Evolutionary conservation across 768 basidiomycete genomes (phyloP).

Genomic region (Xerocomus spinulosus): DNA sequence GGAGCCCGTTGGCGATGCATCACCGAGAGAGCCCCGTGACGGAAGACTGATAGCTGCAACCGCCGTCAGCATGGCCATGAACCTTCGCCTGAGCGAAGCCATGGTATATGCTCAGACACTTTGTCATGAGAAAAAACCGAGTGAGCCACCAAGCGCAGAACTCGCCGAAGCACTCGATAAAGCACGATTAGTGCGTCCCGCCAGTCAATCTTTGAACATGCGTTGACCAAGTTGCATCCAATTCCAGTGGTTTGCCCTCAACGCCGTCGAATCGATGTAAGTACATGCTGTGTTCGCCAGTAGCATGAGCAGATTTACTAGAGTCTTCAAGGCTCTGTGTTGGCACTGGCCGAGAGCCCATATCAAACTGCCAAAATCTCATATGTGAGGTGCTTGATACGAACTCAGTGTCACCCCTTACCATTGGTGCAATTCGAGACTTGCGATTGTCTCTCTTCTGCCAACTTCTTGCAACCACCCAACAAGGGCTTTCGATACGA

Average conservation of each 20-base stretch:
- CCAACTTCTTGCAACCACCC: conserved; percentile 33
- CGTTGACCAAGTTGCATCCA: conserved; percentile 14
- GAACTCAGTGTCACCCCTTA: conserved; percentile 21
- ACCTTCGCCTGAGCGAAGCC: conserved; percentile 37
- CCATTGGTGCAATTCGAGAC: conserved; percentile 26
- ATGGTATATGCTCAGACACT: conserved; percentile 31
- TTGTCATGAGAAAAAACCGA: conserved; percentile 26
- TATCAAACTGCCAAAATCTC: conserved; percentile 32
- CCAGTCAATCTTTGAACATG: conserved; percentile 4
- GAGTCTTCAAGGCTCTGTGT: conserved; percentile 33
- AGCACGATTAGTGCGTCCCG: conserved; percentile 35
- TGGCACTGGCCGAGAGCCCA: conserved; percentile 39
- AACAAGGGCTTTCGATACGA: conserved; percentile 30
- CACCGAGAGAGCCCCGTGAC: conserved; percentile 33
- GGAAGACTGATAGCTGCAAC: conserved; percentile 37
- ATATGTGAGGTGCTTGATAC: conserved; percentile 31
- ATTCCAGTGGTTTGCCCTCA: conserved; percentile 39
- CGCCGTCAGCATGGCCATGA: conserved; percentile 46
- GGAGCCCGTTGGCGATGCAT: conserved; percentile 36
- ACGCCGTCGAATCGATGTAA: conserved; percentile 38
- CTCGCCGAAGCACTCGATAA: conserved; percentile 33
- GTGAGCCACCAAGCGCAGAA: conserved; percentile 26
- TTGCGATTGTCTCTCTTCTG: conserved; percentile 35
- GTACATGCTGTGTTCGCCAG: conserved; percentile 1
- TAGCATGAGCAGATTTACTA: background rate